phyloP scores from a whole-genome alignment of 2,329 filamentous ascomycete species.

The Esteya vermicola region DNA sequence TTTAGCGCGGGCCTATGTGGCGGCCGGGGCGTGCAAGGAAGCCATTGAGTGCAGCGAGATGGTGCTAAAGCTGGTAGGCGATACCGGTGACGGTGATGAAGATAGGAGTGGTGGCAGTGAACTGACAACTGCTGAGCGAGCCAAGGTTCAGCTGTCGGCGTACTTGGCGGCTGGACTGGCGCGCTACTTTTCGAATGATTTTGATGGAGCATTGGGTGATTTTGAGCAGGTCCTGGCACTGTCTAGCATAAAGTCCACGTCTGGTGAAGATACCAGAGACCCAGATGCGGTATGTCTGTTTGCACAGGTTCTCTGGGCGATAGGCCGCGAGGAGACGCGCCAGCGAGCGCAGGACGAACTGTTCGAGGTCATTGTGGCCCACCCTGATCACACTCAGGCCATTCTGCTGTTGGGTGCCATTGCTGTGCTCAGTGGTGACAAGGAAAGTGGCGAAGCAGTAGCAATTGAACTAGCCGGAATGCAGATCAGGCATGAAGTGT shows the following conservation, averaged over 20 bases:
- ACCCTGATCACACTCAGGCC: conserved; percentile 64
- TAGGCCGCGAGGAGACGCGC: conserved; percentile 59
- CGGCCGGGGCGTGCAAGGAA: conserved; percentile 45
- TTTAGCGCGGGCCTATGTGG: conserved; percentile 70
- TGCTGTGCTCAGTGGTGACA: conserved; percentile 65
- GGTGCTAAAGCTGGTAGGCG: conserved; percentile 49
- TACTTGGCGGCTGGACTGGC: conserved; percentile 78
- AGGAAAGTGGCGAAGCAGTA: conserved; percentile 68
- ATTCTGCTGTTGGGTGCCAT: conserved; percentile 74
- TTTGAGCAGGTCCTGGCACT: conserved; percentile 67
- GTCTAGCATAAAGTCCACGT: conserved; percentile 52
- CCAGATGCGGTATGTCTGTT: conserved; percentile 79
- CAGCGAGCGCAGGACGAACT: conserved; percentile 65
- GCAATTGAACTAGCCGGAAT: conserved; percentile 61
- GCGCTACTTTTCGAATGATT: conserved; percentile 54
- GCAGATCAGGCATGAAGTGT: conserved; percentile 50
- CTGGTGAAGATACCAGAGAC: conserved; percentile 56
- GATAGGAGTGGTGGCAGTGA: conserved; percentile 31
- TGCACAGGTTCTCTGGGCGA: conserved; percentile 87
- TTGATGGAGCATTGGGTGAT: conserved; percentile 58
- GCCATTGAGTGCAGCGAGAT: conserved; percentile 71
- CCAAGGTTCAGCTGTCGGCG: conserved; percentile 64
- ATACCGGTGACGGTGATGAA: conserved; percentile 45
- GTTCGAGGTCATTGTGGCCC: conserved; percentile 62
- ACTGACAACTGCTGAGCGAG: conserved; percentile 48